Base-by-base conservation (phyloP, 768 basidiomycete species). In the Dioszegia crocea region DNA sequence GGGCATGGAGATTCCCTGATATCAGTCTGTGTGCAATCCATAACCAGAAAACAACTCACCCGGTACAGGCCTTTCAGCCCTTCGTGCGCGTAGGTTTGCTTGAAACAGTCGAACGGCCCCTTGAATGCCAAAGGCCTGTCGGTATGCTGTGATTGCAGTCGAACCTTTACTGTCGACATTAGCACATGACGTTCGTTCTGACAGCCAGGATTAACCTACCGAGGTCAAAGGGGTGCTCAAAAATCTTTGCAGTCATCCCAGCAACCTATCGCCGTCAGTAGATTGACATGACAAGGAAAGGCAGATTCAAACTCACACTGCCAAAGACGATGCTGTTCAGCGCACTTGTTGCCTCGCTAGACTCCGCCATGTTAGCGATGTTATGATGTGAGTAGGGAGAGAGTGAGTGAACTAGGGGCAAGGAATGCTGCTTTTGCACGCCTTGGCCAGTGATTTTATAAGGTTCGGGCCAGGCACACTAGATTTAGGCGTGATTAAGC, bases 191-290 rank as follows among this genome's bases (percentile, higher is more conserved):
- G n/a, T n/a, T n/a, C n/a, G n/a, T n/a, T 48, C 33, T 40, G 21
- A 56, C 9, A 17, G 43, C 11, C n/a, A 14, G 14, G 40, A 33
- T 2, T 10, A 21, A 57, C 71, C 62, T 27, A 76, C 77, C 88
- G 33, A 98, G 83, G 77, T 97, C 93, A 70, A 94, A 91, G 0
- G 94, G 94, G 74, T 96, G 91, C 79, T 94, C 92, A 62, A 96
- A 86, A 16, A 91, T 80, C 77, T 91, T 89, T 21, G 91, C 86
- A 9, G 83, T 80, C 81, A 94, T 91, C 24, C 93, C 93, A 56
- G 92, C 89, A 56, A 85, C 78, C 89, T 91, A 44, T 1, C 40
- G 59, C 23, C n/a, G 36, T 43, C 24, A 16, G 29, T 21, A 17
- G n/a, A 53, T 41, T 21, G 5, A 31, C 12, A 14, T 3, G 36